These are phyloP conservation scores for Curvularia lunata DNA, from an alignment of 2,329 filamentous ascomycete species.

Conservation along the genomic window DNA sequence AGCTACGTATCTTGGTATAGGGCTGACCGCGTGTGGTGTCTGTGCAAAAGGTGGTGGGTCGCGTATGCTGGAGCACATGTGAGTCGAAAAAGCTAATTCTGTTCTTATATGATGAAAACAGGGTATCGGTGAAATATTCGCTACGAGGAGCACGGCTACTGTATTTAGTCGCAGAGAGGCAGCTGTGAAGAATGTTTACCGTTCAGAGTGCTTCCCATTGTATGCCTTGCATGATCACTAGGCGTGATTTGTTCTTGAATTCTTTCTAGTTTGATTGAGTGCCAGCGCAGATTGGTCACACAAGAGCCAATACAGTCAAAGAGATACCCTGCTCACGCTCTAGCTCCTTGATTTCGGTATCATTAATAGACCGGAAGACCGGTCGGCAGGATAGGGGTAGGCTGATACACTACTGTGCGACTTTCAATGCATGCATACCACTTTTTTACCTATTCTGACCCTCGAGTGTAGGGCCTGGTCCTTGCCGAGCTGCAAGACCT, in stretches of 20 bases:
- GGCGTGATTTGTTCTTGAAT: slow-evolving; percentile 11
- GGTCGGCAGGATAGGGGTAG: slow-evolving; percentile 10
- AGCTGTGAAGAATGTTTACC: slow-evolving; percentile 19
- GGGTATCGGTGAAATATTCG: slow-evolving; percentile 21
- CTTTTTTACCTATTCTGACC: slow-evolving; percentile 11
- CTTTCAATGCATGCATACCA: slow-evolving; percentile 16
- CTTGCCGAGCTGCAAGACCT: slow-evolving; percentile 14
- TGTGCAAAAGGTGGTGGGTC: slow-evolving; percentile 13
- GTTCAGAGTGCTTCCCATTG: slow-evolving; percentile 18
- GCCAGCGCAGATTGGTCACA: slow-evolving; percentile 17
- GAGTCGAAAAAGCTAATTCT: slow-evolving; percentile 10
- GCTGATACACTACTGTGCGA: slow-evolving; percentile 12
- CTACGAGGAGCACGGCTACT: slow-evolving; percentile 12
- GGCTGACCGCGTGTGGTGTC: slow-evolving; percentile 27
- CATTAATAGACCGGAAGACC: slow-evolving; percentile 6
- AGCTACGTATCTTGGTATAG: slow-evolving; percentile 26
- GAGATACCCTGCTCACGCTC: slow-evolving; percentile 8
- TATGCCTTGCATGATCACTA: slow-evolving; percentile 22
- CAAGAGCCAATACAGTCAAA: slow-evolving; percentile 16
- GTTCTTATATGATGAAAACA: slow-evolving; percentile 11
- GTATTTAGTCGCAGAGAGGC: not conserved
- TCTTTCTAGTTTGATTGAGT: slow-evolving; percentile 13
- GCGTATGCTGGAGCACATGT: slow-evolving; percentile 14
- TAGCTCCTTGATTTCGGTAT: slow-evolving; percentile 9
- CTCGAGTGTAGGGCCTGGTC: slow-evolving; percentile 6